Evolutionary conservation across 148 eudicot genomes (phyloP), one percentile per base, ranked within the genome.

Genomic region (Camellia lanceoleosa): DNA sequence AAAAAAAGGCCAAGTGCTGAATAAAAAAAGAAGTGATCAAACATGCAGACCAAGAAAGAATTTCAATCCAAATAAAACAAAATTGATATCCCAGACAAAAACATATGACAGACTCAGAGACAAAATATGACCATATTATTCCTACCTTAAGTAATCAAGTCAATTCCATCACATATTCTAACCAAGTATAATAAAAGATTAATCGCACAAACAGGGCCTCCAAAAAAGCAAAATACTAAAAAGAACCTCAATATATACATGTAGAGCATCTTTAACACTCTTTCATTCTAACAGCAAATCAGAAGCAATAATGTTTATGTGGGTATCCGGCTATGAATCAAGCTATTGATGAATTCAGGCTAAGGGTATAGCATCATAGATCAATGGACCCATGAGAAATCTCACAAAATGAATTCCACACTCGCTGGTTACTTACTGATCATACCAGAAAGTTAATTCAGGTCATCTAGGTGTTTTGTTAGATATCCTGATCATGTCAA

Each of bases 11-110:
- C 63, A 74, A 47, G 63, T 9, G 49, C 61, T 58, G 62, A 44
- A 16, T 2, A 54, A 15, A 18, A 42, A 69, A 7, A 15, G 12
- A 49, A 20, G 52, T 23, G 71, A 55, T 64, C 64, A 19, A 80
- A 59, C 73, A 80, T 44, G 55, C 58, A 60, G 64, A 23, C 59
- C 59, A 68, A 43, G 41, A 55, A 43, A 52, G 10, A 73, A 65
- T 12, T 13, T 42, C 60, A 12, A 12, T 10, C 4, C 54, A 66
- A 54, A 55, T 9, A 81, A 52, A 71, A 59, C n/a, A 16, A 14
- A 77, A 66, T 52, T 51, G 9, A 18, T 15, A 38, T 46, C 5
- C 3, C 13, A 2, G 59, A 51, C 12, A 46, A 51, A 52, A 65
- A 65, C 14, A 52, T 15, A 77, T 3, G 12, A 64, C 19, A 49